Percentiles rank a stretch among this genome's conserved stretches.
Conservation (phyloP, 805 yeast genomes). For the Yarrowia phangngaensis region DNA sequence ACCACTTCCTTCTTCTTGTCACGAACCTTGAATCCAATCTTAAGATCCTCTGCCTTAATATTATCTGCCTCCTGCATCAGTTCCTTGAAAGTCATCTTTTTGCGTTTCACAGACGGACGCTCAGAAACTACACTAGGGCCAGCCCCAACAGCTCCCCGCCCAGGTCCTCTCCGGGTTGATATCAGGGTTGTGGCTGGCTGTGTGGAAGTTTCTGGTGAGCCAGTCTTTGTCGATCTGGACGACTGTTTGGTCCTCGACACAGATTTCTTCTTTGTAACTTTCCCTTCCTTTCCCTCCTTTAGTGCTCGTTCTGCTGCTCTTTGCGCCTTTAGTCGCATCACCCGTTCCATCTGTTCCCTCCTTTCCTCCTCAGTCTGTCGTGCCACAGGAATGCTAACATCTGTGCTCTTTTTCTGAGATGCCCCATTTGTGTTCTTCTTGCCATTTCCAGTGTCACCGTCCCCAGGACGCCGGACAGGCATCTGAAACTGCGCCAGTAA, state of each 20-base stretch:
- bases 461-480: constrained; percentile 10
- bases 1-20: constrained; percentile 20
- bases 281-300: constrained; percentile 28
- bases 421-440: neutral
- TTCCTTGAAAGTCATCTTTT: constrained; percentile 57
- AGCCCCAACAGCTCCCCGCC: constrained; percentile 1
- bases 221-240: neutral
- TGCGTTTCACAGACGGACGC: constrained; percentile 28
- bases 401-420: neutral
- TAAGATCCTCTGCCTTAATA: constrained; percentile 51
- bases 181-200: too few relatives aligned
- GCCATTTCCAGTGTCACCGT: neutral
- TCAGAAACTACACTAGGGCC: neutral
- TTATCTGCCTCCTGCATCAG: constrained; percentile 64
- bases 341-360: constrained; percentile 32
- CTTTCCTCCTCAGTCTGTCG: constrained; percentile 29
- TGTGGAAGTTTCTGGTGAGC: neutral
- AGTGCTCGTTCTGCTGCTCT: constrained; percentile 30
- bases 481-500: constrained; percentile 22
- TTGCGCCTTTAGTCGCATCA: constrained; percentile 36
- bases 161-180: constrained; percentile 1
- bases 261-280: constrained; percentile 41
- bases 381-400: constrained; percentile 2
- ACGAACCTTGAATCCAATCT: constrained; percentile 42
- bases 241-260: constrained; percentile 3